Base-by-base conservation (phyloP, 2,329 filamentous ascomycete species). In the Aureobasidium musti region DNA sequence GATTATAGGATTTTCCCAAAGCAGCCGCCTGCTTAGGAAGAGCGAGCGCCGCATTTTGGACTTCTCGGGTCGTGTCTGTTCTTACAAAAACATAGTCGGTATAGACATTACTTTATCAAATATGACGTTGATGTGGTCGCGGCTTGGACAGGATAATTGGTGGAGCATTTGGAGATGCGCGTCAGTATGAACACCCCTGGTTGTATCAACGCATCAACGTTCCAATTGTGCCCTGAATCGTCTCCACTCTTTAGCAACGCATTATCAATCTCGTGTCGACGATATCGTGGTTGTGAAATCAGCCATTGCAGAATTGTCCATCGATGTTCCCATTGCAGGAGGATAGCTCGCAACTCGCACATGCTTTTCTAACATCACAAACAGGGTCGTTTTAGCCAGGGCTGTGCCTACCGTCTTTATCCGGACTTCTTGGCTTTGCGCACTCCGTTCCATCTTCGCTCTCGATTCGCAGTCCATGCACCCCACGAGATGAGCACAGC, bases 121-220 rank as follows among this genome's bases (percentile, higher is more conserved):
- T 21, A 61, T 61, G 57, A 61, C 57, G 57, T 49, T 61, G 57
- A 26, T 37, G 19, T 47, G n/a, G 41, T 37, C 41, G 37, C 10
- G 28, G 28, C 26, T 47, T 47, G 5, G 13, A 35, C 17, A 11
- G 41, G 26, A 59, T 13, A 33, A 45, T 30, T 43, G 41, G 41
- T 61, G 57, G 41, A 61, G 57, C 30, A 49, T 19, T 33, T 35
- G 19, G 21, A 37, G 21, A 37, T 49, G 57, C 28, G 57, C 57
- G 41, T 37, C 30, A 37, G 57, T 61, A 61, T 11, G 28, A 61
- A 49, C n/a, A 37, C 41, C 57, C 57, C 37, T 33, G 8, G 4
- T 33, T 7, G 33, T 3, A n/a, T 3, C 5, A 14, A 30, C 28
- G 49, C 43, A 21, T 47, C 43, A 47, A 13, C 43, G 23, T 17